Percentiles rank a stretch among this genome's conserved stretches.
Conservation (phyloP, 2,329 filamentous ascomycete species). For the Colletotrichum musicola region DNA sequence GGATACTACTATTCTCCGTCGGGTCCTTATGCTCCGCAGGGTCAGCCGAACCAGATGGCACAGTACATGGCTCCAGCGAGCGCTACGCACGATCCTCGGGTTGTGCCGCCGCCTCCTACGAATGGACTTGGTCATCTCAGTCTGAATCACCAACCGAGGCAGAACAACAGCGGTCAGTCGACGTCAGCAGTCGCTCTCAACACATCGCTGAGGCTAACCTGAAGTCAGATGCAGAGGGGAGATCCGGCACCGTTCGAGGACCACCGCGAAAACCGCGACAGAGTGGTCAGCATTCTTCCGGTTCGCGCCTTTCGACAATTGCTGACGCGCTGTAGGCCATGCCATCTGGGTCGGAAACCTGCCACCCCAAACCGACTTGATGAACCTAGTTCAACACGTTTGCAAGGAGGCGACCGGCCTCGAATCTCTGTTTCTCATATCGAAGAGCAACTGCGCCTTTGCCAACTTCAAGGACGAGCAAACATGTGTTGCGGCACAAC, state of each 20-base stretch:
- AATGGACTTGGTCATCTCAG: constrained; percentile 37
- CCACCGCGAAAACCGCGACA: constrained; percentile 70
- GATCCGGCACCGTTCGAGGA: constrained; percentile 62
- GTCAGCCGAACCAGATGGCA: constrained; percentile 49
- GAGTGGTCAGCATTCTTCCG: constrained; percentile 61
- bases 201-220: neutral
- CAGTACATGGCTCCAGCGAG: constrained; percentile 50
- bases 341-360: constrained; percentile 97
- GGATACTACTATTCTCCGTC: constrained; percentile 60
- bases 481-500: constrained; percentile 81
- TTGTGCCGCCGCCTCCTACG: constrained; percentile 37
- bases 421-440: constrained; percentile 92
- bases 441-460: constrained; percentile 97
- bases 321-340: constrained; percentile 70
- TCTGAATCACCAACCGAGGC: neutral
- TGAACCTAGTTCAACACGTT: constrained; percentile 91
- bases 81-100: constrained; percentile 44
- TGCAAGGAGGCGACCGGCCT: constrained; percentile 83
- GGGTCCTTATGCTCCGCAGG: constrained; percentile 52
- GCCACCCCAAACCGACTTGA: constrained; percentile 83
- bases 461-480: constrained; percentile 91
- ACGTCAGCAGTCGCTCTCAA: neutral
- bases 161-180: constrained; percentile 10
- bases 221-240: constrained; percentile 42
- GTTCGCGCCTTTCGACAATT: constrained; percentile 31